phyloP scores from a whole-genome alignment of 73 alveolate species.

The Paramecium biaurelia region DNA sequence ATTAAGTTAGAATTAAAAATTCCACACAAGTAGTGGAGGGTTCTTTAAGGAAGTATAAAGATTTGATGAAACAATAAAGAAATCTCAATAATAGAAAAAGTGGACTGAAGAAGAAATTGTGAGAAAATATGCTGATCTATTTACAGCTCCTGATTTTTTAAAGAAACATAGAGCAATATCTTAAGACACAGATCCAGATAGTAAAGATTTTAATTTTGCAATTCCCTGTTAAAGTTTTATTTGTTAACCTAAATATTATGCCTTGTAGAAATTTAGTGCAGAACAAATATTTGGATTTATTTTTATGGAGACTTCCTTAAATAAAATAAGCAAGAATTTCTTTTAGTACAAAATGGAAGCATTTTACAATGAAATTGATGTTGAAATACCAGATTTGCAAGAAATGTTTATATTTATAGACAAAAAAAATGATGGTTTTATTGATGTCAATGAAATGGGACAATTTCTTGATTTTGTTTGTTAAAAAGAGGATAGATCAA shows the following conservation, averaged over 20 bases:
- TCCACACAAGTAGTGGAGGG: background rate
- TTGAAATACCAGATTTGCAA: background rate
- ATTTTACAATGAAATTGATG: background rate
- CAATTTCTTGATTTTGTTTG: background rate
- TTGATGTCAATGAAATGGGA: constrained; percentile 23
- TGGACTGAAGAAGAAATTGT: constrained; percentile 51
- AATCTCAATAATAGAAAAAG: background rate
- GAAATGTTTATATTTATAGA: background rate
- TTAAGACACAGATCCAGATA: constrained; percentile 6
- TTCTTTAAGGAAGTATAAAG: background rate
- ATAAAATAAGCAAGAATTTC: background rate
- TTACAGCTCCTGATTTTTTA: constrained; percentile 34
- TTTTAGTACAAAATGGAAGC: background rate
- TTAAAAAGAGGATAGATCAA: background rate
- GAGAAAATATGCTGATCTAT: constrained; percentile 43
- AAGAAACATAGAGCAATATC: constrained; percentile 11
- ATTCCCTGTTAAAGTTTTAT: constrained; percentile 11
- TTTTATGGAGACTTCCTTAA: background rate
- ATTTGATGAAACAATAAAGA: background rate
- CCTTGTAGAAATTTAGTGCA: background rate
- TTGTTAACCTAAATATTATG: constrained; percentile 8
- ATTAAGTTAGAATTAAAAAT: background rate
- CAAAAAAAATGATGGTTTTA: background rate
- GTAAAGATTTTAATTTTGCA: background rate
- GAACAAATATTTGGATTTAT: background rate